Base-by-base conservation (phyloP, 2,329 filamentous ascomycete genomes). In the Aspergillus caelatus region DNA sequence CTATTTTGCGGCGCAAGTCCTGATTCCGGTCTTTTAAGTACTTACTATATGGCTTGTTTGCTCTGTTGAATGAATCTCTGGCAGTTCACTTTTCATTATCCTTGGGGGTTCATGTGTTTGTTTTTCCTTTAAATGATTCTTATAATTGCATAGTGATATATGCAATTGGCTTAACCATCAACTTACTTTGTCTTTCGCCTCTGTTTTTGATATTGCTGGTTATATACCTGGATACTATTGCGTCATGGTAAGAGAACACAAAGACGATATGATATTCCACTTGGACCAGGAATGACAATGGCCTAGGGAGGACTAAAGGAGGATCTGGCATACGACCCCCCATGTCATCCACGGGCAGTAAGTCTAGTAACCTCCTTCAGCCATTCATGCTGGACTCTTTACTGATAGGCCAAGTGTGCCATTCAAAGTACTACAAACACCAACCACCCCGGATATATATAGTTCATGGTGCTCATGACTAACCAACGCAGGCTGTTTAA, bases 271-370 rank as follows among this genome's bases (percentile, higher is more conserved):
- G 21, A 46, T 58, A 46, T 53, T 26, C 61, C 55, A 43, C 50
- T 48, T 48, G 50, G 66, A 41, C 16, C 28, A 23, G 34, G 19
- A 50, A 36, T 68, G 58, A 71, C 52, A 57, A 23, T 45, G 3
- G 43, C 58, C n/a, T 63, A 78, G 74, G 75, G 74, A 36, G 71
- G 74, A 63, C 77, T 89, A 16, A 88, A 92, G 71, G 85, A 91
- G 72, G 92, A 94, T 76, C 78, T 96, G 41, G 86, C 86, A 63
- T 86, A 87, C 41, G 87, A 91, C 72, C 92, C 92, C 65, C 90
- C 94, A 28, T 97, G 94, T 74, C 93, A 96, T 81, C 87, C 93
- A 62, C 87, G 90, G 74, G 94, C 94, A 66, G 91, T 93, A 80
- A 78, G 89, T 84, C 41, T 52, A 26, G 12, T 55, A 26, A 26